phyloP scores from a whole-genome alignment of 306 rosid genomes.

The Cercis canadensis region DNA sequence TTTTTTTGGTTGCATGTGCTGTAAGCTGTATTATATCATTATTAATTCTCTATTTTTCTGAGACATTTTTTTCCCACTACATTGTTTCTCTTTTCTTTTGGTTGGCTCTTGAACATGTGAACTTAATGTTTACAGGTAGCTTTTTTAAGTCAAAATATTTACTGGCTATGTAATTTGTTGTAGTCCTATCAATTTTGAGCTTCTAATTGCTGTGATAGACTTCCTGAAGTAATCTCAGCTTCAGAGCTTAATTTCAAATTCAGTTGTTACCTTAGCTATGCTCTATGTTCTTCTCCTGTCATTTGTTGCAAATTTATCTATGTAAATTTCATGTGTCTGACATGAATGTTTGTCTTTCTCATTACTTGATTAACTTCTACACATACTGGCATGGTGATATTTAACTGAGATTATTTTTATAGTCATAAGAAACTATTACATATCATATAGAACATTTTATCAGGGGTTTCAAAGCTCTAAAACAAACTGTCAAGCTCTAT shows the following conservation, averaged over 20 bases:
- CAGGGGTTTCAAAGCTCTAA: slow-evolving; percentile 98
- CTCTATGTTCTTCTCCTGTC: not conserved
- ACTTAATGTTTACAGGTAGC: not conserved
- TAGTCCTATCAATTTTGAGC: not conserved
- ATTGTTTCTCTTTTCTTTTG: slow-evolving; percentile 22
- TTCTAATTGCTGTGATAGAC: not conserved
- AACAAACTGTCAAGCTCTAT: slow-evolving; percentile 95
- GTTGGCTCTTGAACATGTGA: not conserved
- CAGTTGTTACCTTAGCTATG: not conserved
- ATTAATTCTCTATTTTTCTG: slow-evolving; percentile 12
- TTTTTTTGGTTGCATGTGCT: slow-evolving; percentile 15
- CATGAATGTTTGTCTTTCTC: slow-evolving; percentile 7
- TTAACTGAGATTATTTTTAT: slow-evolving; percentile 23
- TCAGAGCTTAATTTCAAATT: not conserved
- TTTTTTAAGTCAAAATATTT: not conserved
- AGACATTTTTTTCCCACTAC: not conserved
- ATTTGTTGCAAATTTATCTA: not conserved
- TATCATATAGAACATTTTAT: slow-evolving; percentile 25
- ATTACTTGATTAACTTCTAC: not conserved
- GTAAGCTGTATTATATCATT: slow-evolving; percentile 7
- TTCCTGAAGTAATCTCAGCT: slow-evolving; percentile 1
- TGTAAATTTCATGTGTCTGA: not conserved
- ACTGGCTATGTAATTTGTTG: not conserved
- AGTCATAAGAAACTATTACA: slow-evolving; percentile 10
- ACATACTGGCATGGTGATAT: not conserved